A percentile compares a stretch with the other conserved stretches of the same genome.
Evolutionary conservation across 2,329 filamentous ascomycete genomes (phyloP).

Genomic region (Fusarium agapanthi): DNA sequence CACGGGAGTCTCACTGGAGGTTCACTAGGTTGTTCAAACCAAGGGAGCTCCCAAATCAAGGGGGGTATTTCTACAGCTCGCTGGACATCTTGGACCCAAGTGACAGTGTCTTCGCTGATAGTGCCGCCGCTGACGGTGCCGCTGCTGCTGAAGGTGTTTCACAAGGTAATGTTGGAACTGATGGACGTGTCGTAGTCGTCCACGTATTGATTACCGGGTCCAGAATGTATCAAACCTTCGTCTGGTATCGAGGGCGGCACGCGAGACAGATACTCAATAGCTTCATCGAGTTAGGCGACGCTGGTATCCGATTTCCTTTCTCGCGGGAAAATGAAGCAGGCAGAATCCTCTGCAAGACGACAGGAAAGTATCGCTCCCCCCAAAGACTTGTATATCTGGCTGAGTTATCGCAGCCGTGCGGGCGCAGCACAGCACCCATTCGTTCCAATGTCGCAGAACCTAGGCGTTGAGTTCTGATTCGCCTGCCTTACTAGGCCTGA

Average conservation of each 20-base stretch:
- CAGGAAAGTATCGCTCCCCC: no score
- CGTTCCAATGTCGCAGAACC: no score
- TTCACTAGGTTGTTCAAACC: rapidly evolving
- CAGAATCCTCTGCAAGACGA: no score
- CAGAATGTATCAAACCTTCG: background rate
- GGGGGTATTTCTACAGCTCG: background rate
- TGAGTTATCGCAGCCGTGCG: no score
- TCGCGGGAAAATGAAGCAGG: no score
- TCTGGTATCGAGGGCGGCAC: background rate
- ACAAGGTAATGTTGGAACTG: rapidly evolving
- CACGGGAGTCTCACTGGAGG: rapidly evolving
- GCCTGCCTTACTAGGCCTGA: no score
- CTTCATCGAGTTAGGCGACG: rapidly evolving
- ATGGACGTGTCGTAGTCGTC: background rate
- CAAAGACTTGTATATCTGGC: no score
- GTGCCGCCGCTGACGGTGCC: background rate
- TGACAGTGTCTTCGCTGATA: background rate
- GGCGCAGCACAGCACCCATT: no score
- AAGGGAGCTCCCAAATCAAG: background rate
- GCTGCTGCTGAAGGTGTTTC: background rate
- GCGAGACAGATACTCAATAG: background rate
- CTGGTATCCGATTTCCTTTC: no score
- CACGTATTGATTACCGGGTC: background rate
- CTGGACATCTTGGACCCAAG: background rate
- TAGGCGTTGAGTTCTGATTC: no score